Percentiles rank a stretch among this genome's conserved stretches.
Evolutionary conservation across 306 rosid genomes (phyloP).

Genomic region (Pyrus betulifolia): DNA sequence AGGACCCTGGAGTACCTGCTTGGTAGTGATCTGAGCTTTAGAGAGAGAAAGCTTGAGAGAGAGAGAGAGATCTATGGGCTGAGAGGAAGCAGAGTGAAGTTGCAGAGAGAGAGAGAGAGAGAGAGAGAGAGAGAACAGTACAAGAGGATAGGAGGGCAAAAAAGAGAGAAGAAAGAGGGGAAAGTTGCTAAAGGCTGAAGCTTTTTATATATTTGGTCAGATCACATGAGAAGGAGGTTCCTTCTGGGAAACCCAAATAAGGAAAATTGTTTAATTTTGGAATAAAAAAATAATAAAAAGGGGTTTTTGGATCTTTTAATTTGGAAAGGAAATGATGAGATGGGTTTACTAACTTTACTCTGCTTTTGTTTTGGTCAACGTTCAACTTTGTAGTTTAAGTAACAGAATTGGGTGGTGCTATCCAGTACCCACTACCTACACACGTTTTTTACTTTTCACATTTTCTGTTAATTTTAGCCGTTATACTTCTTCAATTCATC

Average conservation of each 20-base stretch:
- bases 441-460: too few relatives aligned
- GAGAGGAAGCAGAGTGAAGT: slow-evolving; percentile 4
- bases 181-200: slow-evolving; percentile 29
- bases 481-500: too few relatives aligned
- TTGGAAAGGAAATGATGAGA: background rate
- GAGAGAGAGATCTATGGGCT: slow-evolving; percentile 20
- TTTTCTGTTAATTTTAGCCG: too few relatives aligned
- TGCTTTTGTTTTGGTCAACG: background rate
- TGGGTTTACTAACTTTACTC: background rate
- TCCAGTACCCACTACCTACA: too few relatives aligned
- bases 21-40: slow-evolving; percentile 21
- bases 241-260: too few relatives aligned
- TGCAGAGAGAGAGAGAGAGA: slow-evolving; percentile 4
- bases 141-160: background rate
- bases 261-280: too few relatives aligned
- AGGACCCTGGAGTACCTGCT: slow-evolving; percentile 34
- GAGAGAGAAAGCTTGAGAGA: slow-evolving; percentile 14
- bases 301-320: background rate
- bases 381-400: background rate
- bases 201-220: slow-evolving; percentile 24
- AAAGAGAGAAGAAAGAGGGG: slow-evolving; percentile 22
- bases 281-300: background rate
- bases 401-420: background rate
- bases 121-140: slow-evolving; percentile 10
- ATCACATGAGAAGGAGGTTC: slow-evolving; percentile 23